Conservation (phyloP, 2,329 filamentous ascomycete species). For the Stagonosporopsis tanaceti region DNA sequence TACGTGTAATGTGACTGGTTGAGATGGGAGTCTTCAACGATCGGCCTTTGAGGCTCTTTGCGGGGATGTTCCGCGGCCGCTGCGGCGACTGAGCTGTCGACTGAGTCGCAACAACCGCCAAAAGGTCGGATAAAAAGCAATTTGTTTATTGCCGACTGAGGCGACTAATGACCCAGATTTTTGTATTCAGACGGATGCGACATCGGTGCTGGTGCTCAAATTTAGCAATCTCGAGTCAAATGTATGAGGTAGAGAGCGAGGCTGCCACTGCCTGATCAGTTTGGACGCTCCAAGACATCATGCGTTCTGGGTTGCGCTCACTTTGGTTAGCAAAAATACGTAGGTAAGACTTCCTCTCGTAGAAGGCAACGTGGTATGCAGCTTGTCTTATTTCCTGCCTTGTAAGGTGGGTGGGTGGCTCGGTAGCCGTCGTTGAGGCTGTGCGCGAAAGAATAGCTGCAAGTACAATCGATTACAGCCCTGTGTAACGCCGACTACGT, state of each 20-base stretch:
- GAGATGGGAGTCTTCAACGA: neutral
- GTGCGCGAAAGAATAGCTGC: conserved; percentile 17
- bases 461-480: conserved; percentile 8
- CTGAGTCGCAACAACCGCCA: neutral
- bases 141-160: conserved; percentile 3
- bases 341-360: neutral
- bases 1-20: conserved; percentile 5
- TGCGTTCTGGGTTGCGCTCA: neutral
- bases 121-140: neutral
- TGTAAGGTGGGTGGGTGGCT: conserved; percentile 1
- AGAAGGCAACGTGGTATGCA: conserved; percentile 1
- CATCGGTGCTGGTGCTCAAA: conserved; percentile 1
- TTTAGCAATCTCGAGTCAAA: conserved; percentile 5
- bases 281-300: conserved; percentile 1
- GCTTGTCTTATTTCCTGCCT: conserved; percentile 2
- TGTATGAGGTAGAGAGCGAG: conserved; percentile 4
- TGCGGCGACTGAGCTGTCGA: conserved; percentile 13
- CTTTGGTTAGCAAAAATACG: neutral
- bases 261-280: neutral
- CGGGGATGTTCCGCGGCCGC: conserved; percentile 19
- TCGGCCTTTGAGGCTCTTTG: conserved; percentile 15
- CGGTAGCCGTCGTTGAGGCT: conserved; percentile 17
- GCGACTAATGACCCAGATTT: neutral
- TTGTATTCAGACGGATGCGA: neutral
- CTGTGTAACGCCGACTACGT: conserved; percentile 15